These are phyloP conservation scores for Diplocarpon rosae DNA, from an alignment of 2,329 filamentous ascomycete genomes.

Conservation along the genomic window DNA sequence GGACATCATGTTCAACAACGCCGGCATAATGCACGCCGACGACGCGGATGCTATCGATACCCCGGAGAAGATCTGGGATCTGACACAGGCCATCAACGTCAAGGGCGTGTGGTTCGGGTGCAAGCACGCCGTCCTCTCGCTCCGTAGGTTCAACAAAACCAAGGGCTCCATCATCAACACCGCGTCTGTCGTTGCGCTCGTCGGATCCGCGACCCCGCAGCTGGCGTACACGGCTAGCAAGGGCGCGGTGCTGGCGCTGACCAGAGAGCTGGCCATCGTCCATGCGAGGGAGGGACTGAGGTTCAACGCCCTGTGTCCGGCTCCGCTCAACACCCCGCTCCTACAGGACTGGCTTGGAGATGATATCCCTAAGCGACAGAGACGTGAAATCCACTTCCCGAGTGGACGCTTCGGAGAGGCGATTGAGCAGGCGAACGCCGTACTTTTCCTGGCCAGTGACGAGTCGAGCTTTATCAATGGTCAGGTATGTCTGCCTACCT, in stretches of 20 bases:
- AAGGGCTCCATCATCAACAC: constrained; percentile 64
- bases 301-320: constrained; percentile 66
- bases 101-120: constrained; percentile 70
- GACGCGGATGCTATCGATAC: constrained; percentile 55
- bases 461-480: constrained; percentile 67
- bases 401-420: constrained; percentile 66
- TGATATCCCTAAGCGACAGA: constrained; percentile 55
- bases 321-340: constrained; percentile 63
- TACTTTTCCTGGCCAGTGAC: constrained; percentile 63
- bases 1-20: constrained; percentile 72
- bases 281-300: constrained; percentile 64
- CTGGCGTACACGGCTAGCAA: constrained; percentile 69
- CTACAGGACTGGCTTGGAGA: constrained; percentile 69
- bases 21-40: constrained; percentile 65
- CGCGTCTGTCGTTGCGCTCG: constrained; percentile 60
- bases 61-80: constrained; percentile 64
- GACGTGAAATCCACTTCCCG: constrained; percentile 68
- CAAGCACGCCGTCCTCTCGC: constrained; percentile 59
- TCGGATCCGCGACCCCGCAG: constrained; percentile 61
- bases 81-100: constrained; percentile 66
- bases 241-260: constrained; percentile 64
- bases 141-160: constrained; percentile 56
- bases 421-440: constrained; percentile 65
- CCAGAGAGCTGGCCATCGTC: constrained; percentile 62
- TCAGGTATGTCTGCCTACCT: constrained; percentile 32